A percentile compares a stretch with the other conserved stretches of the same genome.
These are phyloP conservation scores for Penicillium frequentans DNA, from an alignment of 2,329 filamentous ascomycete genomes.

Conservation along the genomic window DNA sequence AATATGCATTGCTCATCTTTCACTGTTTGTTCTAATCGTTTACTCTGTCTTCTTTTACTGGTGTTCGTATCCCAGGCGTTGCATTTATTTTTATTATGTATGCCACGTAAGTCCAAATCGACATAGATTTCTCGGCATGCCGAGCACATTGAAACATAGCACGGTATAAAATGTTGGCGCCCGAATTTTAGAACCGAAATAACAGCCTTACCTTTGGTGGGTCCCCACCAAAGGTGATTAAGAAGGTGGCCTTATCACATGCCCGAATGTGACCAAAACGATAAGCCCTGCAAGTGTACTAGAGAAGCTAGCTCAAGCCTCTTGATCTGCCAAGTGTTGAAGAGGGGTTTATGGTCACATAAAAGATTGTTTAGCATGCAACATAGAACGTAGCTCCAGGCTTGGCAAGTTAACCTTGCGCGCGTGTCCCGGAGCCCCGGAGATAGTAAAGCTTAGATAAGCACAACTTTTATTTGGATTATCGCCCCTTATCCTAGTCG, in stretches of 20 bases:
- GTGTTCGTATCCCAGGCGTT: not conserved
- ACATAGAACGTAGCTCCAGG: not conserved
- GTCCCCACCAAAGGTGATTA: not conserved
- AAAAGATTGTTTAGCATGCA: not conserved
- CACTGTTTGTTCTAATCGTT: not conserved
- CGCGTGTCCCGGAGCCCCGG: not conserved
- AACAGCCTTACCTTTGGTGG: not conserved
- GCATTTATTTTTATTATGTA: not conserved
- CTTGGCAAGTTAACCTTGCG: constrained; percentile 11
- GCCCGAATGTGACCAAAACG: not conserved
- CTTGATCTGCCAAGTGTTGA: not conserved
- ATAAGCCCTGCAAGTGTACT: not conserved
- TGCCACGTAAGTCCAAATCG: not conserved
- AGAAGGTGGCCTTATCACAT: not conserved
- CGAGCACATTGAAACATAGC: not conserved
- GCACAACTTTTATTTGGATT: constrained; percentile 6
- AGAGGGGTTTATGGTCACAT: not conserved
- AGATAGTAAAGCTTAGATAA: constrained; percentile 10
- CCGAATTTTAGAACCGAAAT: not conserved
- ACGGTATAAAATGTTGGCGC: not conserved
- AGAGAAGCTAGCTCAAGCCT: not conserved
- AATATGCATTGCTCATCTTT: not conserved
- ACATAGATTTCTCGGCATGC: not conserved
- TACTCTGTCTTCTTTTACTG: not conserved
- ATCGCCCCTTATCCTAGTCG: constrained; percentile 5